Conservation (phyloP, 2,329 filamentous ascomycete genomes). For the Trichophyton verrucosum region DNA sequence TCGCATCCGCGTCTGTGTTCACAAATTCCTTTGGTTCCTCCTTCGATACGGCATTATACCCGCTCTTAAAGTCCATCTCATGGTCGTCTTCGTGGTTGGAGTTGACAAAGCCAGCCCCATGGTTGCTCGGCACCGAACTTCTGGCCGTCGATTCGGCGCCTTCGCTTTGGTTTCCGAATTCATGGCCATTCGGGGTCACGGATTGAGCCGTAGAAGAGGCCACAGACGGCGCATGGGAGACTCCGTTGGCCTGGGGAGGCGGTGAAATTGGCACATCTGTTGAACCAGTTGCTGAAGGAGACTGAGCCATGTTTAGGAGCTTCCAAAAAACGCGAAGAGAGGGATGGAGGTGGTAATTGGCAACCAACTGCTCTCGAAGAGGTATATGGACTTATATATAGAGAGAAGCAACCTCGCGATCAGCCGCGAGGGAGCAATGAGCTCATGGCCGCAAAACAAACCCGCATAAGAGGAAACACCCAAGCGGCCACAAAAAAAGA, state of each 20-base stretch:
- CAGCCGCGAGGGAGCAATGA: slow-evolving; percentile 1
- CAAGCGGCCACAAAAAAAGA: neutral
- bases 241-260: neutral
- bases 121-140: neutral
- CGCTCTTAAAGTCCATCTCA: neutral
- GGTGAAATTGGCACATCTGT: neutral
- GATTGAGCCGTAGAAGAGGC: neutral
- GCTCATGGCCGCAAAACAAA: neutral
- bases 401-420: slow-evolving; percentile 3
- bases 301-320: neutral
- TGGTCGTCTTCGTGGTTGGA: neutral
- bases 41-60: neutral
- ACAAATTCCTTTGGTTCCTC: neutral
- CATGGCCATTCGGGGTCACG: neutral
- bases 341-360: neutral
- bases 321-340: neutral
- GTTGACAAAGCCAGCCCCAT: neutral
- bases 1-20: neutral
- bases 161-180: neutral
- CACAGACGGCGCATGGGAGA: neutral
- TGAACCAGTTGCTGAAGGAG: neutral
- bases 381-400: neutral
- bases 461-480: neutral
- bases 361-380: neutral
- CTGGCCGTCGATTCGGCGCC: neutral